phyloP scores from a whole-genome alignment of 306 rosid genomes.

The Datisca glomerata region DNA sequence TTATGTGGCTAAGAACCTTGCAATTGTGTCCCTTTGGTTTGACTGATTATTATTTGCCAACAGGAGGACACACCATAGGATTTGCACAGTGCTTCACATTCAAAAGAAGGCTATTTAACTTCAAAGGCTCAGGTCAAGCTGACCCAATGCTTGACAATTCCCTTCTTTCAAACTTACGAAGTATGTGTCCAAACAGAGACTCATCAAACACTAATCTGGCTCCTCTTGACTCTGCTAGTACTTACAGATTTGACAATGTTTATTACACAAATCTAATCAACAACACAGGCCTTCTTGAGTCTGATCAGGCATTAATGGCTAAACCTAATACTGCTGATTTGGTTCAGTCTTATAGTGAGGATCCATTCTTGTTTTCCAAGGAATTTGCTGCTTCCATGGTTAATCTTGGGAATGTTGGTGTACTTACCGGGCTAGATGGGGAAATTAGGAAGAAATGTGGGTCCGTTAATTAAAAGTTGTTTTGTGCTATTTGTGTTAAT shows the following conservation, averaged over 20 bases:
- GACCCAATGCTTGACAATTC: constrained; percentile 38
- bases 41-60: constrained; percentile 1
- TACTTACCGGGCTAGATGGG: constrained; percentile 38
- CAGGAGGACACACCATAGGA: constrained; percentile 66
- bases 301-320: constrained; percentile 38
- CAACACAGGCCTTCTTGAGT: constrained; percentile 39
- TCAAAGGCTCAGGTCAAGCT: constrained; percentile 40
- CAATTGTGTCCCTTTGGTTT: no score
- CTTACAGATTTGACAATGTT: constrained; percentile 32
- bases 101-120: constrained; percentile 50
- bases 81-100: constrained; percentile 54
- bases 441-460: constrained; percentile 48
- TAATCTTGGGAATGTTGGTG: constrained; percentile 42
- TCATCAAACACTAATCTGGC: constrained; percentile 33
- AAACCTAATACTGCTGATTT: constrained; percentile 25
- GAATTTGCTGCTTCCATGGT: constrained; percentile 58
- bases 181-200: constrained; percentile 34
- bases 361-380: constrained; percentile 21
- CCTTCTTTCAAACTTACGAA: constrained; percentile 23
- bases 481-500: no score
- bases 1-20: no score
- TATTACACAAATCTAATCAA: constrained; percentile 26
- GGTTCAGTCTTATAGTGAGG: constrained; percentile 30
- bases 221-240: constrained; percentile 40
- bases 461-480: constrained; percentile 32